Evolutionary conservation across 805 yeast species (phyloP).

Genomic region (Sugiyamaella qingdaonensis): DNA sequence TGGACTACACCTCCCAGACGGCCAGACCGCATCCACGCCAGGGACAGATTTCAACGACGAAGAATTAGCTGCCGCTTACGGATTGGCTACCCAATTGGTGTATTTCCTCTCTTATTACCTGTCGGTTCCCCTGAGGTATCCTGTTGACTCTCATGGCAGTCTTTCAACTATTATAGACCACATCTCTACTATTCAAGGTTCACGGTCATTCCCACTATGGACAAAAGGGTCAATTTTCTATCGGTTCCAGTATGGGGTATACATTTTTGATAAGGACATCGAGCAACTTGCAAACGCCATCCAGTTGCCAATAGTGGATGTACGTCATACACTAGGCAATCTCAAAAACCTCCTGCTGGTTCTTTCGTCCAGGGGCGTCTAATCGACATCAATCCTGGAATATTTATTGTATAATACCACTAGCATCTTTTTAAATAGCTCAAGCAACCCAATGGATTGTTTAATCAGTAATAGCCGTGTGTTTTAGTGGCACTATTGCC

Average conservation of each 20-base stretch:
- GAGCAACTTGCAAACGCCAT: slow-evolving; percentile 40
- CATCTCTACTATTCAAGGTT: slow-evolving; percentile 39
- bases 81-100: slow-evolving; percentile 44
- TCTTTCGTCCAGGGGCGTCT: slow-evolving; percentile 13
- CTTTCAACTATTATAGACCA: slow-evolving; percentile 48
- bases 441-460: neutral
- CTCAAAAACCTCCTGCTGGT: slow-evolving; percentile 34
- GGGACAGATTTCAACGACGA: slow-evolving; percentile 33
- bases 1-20: slow-evolving; percentile 32
- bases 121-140: slow-evolving; percentile 46
- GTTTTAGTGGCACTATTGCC: no score
- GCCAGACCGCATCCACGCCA: slow-evolving; percentile 19
- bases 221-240: slow-evolving; percentile 41
- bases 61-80: slow-evolving; percentile 47
- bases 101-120: slow-evolving; percentile 40
- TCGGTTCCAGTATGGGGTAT: slow-evolving; percentile 49
- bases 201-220: slow-evolving; percentile 46
- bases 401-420: neutral
- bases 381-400: neutral
- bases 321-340: slow-evolving; percentile 36
- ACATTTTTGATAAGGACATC: slow-evolving; percentile 43
- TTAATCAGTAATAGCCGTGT: neutral
- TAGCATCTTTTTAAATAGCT: no score
- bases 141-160: slow-evolving; percentile 45
- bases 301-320: slow-evolving; percentile 32